Conservation (phyloP, 1,139 yeast species). For the Lodderomyces oxycetoniae region DNA sequence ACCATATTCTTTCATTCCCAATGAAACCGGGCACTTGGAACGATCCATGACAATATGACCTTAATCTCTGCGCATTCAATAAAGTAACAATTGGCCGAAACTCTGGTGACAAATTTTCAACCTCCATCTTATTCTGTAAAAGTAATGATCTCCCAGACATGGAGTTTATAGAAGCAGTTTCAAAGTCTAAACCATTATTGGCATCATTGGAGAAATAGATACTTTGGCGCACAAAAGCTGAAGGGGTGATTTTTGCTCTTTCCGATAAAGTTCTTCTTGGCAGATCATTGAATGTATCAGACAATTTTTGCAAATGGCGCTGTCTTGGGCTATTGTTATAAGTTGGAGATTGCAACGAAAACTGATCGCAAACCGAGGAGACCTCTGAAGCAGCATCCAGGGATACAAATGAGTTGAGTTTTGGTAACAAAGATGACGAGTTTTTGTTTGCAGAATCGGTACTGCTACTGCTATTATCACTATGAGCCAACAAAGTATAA, state of each 20-base stretch:
- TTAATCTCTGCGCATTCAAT: constrained; percentile 37
- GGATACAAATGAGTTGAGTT: constrained; percentile 5
- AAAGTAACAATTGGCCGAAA: constrained; percentile 40
- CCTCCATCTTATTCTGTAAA: constrained; percentile 20
- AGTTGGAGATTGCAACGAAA: constrained; percentile 4
- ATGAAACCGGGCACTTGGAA: constrained; percentile 20
- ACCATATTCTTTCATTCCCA: constrained; percentile 23
- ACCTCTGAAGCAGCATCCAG: constrained; percentile 6
- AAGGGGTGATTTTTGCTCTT: constrained; percentile 32
- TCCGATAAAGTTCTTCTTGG: constrained; percentile 24
- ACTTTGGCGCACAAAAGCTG: constrained; percentile 37
- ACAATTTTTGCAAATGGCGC: constrained; percentile 5
- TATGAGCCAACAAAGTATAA: constrained; percentile 5
- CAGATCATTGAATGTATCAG: constrained; percentile 6
- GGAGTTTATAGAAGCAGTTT: constrained; percentile 15
- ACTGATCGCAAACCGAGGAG: constrained; percentile 9
- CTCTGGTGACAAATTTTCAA: constrained; percentile 33
- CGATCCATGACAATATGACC: constrained; percentile 35
- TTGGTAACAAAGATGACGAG: constrained; percentile 10
- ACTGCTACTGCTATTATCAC: constrained; percentile 9
- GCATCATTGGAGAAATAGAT: constrained; percentile 26
- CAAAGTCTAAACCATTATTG: constrained; percentile 14
- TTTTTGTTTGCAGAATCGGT: constrained; percentile 5
- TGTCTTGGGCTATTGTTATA: constrained; percentile 6
- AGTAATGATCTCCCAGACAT: constrained; percentile 17